Evolutionary conservation across 139 green algal genomes (phyloP).

Genomic region (Zygnema cylindricum): DNA sequence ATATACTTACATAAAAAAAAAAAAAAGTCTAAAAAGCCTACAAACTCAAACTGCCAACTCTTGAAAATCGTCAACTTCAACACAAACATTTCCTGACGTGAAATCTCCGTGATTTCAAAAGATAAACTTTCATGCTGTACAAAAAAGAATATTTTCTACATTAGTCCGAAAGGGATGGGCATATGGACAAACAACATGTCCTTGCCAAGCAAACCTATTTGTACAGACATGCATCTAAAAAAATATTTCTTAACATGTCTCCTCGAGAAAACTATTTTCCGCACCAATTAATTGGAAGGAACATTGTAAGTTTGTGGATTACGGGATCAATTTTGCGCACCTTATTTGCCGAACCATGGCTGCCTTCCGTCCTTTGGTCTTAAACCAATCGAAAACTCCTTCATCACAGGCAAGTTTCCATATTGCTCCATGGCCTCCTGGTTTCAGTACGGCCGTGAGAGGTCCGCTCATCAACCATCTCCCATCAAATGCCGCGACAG

Average conservation of each 20-base stretch:
- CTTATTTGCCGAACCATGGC: conserved; percentile 90
- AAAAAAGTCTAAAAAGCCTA: no score
- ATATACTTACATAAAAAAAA: no score
- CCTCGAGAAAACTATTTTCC: neutral
- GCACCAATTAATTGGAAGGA: neutral
- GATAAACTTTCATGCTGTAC: no score
- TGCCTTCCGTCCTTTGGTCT: conserved; percentile 66
- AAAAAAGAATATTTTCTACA: no score
- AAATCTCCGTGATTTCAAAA: no score
- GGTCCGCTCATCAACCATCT: conserved; percentile 78
- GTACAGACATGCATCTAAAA: no score
- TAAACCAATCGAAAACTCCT: conserved; percentile 69
- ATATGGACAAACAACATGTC: no score
- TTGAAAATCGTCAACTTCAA: no score
- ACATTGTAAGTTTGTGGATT: neutral
- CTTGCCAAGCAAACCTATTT: no score
- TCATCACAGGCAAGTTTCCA: conserved; percentile 98
- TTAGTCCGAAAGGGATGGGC: no score
- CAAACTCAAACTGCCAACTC: no score
- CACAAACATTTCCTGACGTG: no score
- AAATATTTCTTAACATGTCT: neutral
- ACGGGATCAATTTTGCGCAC: conserved; percentile 5
- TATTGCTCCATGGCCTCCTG: conserved; percentile 95
- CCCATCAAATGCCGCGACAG: conserved; percentile 79
- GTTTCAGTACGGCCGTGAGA: conserved; percentile 84